Evolutionary conservation across 108 stramenopile species (phyloP).

Genomic region (Parmales sp.): DNA sequence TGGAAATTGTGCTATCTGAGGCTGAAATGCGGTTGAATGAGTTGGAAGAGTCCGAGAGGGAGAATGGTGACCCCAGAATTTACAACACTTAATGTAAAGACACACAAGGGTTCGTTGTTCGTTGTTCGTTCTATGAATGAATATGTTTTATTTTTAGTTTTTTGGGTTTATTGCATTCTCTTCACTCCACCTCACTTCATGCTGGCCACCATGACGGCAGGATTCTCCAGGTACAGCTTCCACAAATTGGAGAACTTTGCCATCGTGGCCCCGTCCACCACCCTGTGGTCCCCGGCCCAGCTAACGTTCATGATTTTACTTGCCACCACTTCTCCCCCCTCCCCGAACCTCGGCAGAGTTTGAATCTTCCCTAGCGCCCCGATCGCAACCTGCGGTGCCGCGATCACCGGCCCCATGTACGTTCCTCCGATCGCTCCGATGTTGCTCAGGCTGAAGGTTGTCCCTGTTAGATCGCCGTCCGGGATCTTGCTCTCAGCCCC

Average conservation of each 20-base stretch:
- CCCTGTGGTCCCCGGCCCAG: constrained; percentile 96
- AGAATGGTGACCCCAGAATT: too few species aligned
- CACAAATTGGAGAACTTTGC: constrained; percentile 63
- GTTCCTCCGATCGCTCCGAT: constrained; percentile 97
- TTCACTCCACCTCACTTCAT: constrained; percentile 36
- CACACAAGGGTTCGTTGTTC: too few species aligned
- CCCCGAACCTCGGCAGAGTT: constrained; percentile 70
- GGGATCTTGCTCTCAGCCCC: constrained; percentile 44
- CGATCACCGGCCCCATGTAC: constrained; percentile 81
- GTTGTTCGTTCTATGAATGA: too few species aligned
- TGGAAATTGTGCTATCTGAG: too few species aligned
- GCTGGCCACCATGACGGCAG: constrained; percentile 46
- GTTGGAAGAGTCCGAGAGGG: too few species aligned
- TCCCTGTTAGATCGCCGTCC: constrained; percentile 57
- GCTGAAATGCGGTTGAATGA: too few species aligned
- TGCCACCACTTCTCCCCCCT: constrained; percentile 49
- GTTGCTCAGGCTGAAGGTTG: constrained; percentile 88
- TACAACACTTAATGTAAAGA: too few species aligned
- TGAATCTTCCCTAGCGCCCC: constrained; percentile 91
- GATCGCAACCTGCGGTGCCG: constrained; percentile 86
- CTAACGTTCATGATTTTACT: constrained; percentile 72
- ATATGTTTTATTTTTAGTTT: too few species aligned
- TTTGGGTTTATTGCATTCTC: too few species aligned
- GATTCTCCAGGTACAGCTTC: constrained; percentile 59
- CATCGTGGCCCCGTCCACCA: constrained; percentile 94